Base-by-base conservation (phyloP, 257 asterid genomes). In the Echites panduratus region DNA sequence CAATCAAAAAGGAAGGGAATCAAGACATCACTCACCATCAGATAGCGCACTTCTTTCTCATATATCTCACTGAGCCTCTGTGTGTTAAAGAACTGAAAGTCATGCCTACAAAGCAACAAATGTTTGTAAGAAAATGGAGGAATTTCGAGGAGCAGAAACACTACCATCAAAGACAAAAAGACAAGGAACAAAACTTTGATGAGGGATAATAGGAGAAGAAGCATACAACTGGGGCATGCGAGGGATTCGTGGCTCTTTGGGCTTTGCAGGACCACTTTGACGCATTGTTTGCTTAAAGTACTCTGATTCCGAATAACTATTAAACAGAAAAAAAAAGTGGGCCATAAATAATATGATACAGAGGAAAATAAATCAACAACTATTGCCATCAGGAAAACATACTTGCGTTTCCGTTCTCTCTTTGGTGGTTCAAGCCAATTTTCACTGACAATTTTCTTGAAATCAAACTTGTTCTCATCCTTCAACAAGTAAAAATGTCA, bases 251-350 rank as follows among this genome's bases (percentile, higher is more conserved):
- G 98, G 98, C 85, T 95, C 99, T 80, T 90, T 95, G 41, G 99
- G 89, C 77, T 83, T 89, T 22, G 93, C 89, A 68, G 99, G 98
- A 76, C 97, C 99, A 88, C 88, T 86, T 78, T 89, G 98, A 58
- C 99, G 98, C 97, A 95, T 89, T 77, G 99, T 95, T 85, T 95
- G 99, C 92, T 95, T 95, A 84, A 90, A 92, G 88, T 95, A 92
- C 83, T 95, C 99, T 0, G 98, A 87, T 65, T 95, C 99, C 0
- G 99, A 95, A 86, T 95, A 95, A 82, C 99, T 95, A 74, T 53
- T 27, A 47, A 32, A 78, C 48, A 68, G n/a, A n/a, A n/a, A 14
- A 13, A 66, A 52, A 43, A 41, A 58, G 52, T 38, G 26, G 41
- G 50, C 64, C 63, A 82, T 24, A 63, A 66, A 26, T 58, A 56